Conservation (phyloP, 768 basidiomycete genomes). For the Mycena pura region DNA sequence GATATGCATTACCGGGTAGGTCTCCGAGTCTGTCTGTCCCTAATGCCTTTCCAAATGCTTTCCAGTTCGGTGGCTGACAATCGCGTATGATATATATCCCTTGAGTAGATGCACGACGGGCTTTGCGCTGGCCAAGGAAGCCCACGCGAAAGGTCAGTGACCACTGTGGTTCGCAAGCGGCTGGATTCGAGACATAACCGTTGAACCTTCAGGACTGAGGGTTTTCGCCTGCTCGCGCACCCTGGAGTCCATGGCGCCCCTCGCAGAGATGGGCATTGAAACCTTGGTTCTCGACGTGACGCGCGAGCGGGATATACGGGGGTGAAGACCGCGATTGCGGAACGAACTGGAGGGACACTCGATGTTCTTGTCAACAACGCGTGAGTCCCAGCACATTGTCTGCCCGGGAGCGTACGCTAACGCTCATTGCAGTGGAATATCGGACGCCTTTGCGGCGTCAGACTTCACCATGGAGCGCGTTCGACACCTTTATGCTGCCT, state of each 20-base stretch:
- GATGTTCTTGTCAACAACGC: constrained; percentile 41
- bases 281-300: constrained; percentile 37
- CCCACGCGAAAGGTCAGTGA: constrained; percentile 18
- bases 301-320: constrained; percentile 14
- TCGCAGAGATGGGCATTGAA: constrained; percentile 25
- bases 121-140: constrained; percentile 30
- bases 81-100: no score
- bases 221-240: constrained; percentile 38
- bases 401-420: no score
- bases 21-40: no score
- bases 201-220: constrained; percentile 22
- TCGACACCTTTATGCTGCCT: neutral
- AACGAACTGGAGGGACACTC: constrained; percentile 34
- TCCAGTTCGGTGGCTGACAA: no score
- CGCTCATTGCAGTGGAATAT: no score
- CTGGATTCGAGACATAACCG: neutral
- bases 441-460: constrained; percentile 14
- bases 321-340: constrained; percentile 19
- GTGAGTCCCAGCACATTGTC: no score
- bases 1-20: no score
- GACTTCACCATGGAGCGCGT: constrained; percentile 29
- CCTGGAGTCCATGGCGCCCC: constrained; percentile 26
- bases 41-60: no score
- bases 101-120: constrained; percentile 26
- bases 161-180: constrained; percentile 3